A percentile compares a stretch with the other conserved stretches of the same genome.
Conservation (phyloP, 768 basidiomycete genomes). For the Russula griseocarnosa region DNA sequence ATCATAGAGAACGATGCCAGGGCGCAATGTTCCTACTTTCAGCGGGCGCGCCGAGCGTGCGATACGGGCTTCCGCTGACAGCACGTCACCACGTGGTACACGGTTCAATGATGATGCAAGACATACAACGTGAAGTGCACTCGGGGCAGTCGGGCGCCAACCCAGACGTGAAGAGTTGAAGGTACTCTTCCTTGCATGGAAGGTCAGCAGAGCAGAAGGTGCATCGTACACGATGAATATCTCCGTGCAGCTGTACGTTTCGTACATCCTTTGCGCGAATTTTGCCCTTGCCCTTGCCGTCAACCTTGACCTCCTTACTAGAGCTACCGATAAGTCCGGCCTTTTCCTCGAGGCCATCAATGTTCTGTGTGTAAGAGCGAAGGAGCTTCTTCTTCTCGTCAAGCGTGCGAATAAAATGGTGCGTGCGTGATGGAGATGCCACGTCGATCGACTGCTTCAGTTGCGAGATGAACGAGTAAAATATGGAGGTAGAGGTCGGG, state of each 20-base stretch:
- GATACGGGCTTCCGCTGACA: conserved; percentile 66
- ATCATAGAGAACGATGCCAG: conserved; percentile 92
- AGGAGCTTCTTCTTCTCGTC: conserved; percentile 80
- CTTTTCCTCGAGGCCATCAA: conserved; percentile 87
- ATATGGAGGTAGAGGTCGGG: conserved; percentile 77
- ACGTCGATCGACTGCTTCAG: conserved; percentile 78
- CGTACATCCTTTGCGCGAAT: conserved; percentile 67
- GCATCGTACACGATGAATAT: conserved; percentile 89
- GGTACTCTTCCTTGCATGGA: conserved; percentile 60
- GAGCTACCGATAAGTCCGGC: conserved; percentile 71
- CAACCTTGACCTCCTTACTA: conserved; percentile 46
- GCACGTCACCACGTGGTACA: conserved; percentile 17
- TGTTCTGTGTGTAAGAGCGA: conserved; percentile 95
- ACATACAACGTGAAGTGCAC: conserved; percentile 76
- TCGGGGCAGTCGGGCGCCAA: conserved; percentile 82
- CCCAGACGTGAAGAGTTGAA: conserved; percentile 63
- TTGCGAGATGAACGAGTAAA: conserved; percentile 92
- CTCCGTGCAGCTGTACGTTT: conserved; percentile 92
- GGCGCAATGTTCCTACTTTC: conserved; percentile 81
- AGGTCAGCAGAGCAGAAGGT: conserved; percentile 77
- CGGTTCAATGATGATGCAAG: conserved; percentile 6
- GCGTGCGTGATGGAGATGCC: conserved; percentile 81
- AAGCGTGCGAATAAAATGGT: conserved; percentile 80
- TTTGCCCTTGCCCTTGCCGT: conserved; percentile 66
- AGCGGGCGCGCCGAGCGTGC: conserved; percentile 78